phyloP scores from a whole-genome alignment of 495 filamentous ascomycete species.

The Bathelium albidoporum region DNA sequence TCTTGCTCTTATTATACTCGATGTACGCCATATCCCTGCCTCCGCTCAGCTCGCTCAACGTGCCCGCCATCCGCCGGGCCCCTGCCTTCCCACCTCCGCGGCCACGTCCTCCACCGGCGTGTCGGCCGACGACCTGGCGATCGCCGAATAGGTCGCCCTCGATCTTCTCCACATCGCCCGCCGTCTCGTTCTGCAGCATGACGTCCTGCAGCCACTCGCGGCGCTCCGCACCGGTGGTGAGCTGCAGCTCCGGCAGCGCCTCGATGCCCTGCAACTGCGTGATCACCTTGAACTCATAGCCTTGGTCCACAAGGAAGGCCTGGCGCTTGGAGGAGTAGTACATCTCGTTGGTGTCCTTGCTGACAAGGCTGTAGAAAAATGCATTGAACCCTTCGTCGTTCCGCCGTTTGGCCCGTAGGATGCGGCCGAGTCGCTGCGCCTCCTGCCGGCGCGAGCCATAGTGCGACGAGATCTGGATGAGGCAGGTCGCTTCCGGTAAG shows the following conservation, averaged over 20 bases:
- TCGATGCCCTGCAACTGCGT: slow-evolving; percentile 91
- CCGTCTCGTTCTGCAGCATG: slow-evolving; percentile 79
- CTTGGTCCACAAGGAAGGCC: slow-evolving; percentile 96
- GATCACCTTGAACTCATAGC: slow-evolving; percentile 99
- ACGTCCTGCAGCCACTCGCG: slow-evolving; percentile 84
- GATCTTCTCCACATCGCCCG: slow-evolving; percentile 64
- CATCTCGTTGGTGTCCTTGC: slow-evolving; percentile 97
- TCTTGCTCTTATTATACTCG: slow-evolving; percentile 66
- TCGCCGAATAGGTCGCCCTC: slow-evolving; percentile 76
- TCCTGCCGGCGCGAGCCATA: slow-evolving; percentile 97
- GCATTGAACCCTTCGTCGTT: slow-evolving; percentile 99
- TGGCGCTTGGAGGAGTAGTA: slow-evolving; percentile 95
- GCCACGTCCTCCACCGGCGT: slow-evolving; percentile 24
- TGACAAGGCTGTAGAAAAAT: slow-evolving; percentile 97
- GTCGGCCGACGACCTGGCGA: slow-evolving; percentile 34
- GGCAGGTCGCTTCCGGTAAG: slow-evolving; percentile 88
- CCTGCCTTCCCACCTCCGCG: slow-evolving; percentile 40
- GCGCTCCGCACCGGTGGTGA: slow-evolving; percentile 67
- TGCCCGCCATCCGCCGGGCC: slow-evolving; percentile 71
- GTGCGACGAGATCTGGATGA: slow-evolving; percentile 97
- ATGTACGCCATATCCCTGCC: slow-evolving; percentile 96
- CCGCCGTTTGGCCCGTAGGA: slow-evolving; percentile 87
- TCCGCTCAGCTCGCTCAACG: slow-evolving; percentile 71
- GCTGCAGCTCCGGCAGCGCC: slow-evolving; percentile 67
- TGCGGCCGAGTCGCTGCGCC: slow-evolving; percentile 87